Percentiles rank a stretch among this genome's conserved stretches.
These are phyloP conservation scores for Heracleum sosnowskyi DNA, from an alignment of 129 eudicot species.

Conservation along the genomic window DNA sequence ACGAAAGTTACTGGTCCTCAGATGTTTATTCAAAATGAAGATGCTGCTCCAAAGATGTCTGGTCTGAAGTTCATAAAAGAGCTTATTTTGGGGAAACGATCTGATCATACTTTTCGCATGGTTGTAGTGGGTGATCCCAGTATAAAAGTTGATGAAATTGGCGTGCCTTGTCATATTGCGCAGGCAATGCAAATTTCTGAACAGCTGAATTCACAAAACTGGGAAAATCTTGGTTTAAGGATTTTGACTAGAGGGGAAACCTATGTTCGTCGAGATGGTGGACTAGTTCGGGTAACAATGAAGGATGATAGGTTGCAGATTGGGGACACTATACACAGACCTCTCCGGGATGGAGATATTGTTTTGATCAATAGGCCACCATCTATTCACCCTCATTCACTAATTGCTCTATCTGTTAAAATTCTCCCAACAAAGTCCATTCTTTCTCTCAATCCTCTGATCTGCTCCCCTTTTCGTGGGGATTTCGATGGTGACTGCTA, in stretches of 20 bases:
- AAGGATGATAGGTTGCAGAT: constrained; percentile 37
- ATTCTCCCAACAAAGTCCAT: constrained; percentile 65
- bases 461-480: constrained; percentile 80
- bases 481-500: constrained; percentile 96
- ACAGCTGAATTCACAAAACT: constrained; percentile 47
- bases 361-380: constrained; percentile 87
- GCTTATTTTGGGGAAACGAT: constrained; percentile 66
- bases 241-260: constrained; percentile 47
- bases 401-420: constrained; percentile 64
- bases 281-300: constrained; percentile 35
- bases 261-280: constrained; percentile 48
- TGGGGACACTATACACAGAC: constrained; percentile 58
- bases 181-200: constrained; percentile 61
- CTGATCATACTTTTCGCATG: constrained; percentile 70
- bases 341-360: constrained; percentile 69
- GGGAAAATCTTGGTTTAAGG: constrained; percentile 50
- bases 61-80: constrained; percentile 78
- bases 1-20: constrained; percentile 12
- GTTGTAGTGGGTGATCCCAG: constrained; percentile 90
- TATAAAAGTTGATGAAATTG: constrained; percentile 64
- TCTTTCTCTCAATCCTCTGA: constrained; percentile 67
- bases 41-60: constrained; percentile 40
- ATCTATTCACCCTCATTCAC: constrained; percentile 87
- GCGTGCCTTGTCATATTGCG: constrained; percentile 58
- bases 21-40: constrained; percentile 3